These are phyloP conservation scores for Euphorbia peplus DNA, from an alignment of 345 rosid species.

Conservation along the genomic window DNA sequence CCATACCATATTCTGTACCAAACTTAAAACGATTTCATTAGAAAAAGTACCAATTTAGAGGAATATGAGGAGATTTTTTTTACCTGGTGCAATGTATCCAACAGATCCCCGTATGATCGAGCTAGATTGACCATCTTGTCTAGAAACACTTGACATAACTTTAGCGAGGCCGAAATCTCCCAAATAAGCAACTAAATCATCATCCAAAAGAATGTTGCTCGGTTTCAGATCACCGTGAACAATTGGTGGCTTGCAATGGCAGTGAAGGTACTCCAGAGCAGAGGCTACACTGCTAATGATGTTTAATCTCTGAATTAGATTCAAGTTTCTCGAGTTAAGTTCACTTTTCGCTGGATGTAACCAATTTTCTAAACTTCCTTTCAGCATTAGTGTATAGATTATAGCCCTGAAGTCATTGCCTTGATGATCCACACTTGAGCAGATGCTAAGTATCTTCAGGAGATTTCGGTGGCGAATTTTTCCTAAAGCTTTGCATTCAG, in stretches of 20 bases:
- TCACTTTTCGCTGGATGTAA: not conserved
- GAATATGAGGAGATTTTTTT: not conserved
- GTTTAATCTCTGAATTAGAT: not conserved
- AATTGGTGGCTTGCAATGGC: not conserved
- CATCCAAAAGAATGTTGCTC: slow-evolving; percentile 1
- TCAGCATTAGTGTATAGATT: not conserved
- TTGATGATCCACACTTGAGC: not conserved
- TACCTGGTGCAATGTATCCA: slow-evolving; percentile 5
- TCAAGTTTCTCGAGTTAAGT: not conserved
- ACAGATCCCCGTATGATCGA: not conserved
- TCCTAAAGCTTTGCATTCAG: slow-evolving; percentile 10
- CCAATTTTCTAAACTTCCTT: slow-evolving; percentile 4
- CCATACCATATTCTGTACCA: slow-evolving; percentile 11
- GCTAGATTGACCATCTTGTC: not conserved
- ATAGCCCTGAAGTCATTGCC: slow-evolving; percentile 9
- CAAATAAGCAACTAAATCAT: not conserved
- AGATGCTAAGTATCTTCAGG: not conserved
- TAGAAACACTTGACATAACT: not conserved
- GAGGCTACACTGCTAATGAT: slow-evolving; percentile 3
- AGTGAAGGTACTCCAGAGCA: slow-evolving; percentile 2
- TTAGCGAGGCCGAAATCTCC: slow-evolving; percentile 5
- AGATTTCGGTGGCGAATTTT: slow-evolving; percentile 8
- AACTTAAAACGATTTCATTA: not conserved
- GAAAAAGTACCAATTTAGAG: not conserved
- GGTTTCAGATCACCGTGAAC: slow-evolving; percentile 7